These are phyloP conservation scores for Cystoderma amianthinum DNA, from an alignment of 768 basidiomycete species.

Conservation along the genomic window DNA sequence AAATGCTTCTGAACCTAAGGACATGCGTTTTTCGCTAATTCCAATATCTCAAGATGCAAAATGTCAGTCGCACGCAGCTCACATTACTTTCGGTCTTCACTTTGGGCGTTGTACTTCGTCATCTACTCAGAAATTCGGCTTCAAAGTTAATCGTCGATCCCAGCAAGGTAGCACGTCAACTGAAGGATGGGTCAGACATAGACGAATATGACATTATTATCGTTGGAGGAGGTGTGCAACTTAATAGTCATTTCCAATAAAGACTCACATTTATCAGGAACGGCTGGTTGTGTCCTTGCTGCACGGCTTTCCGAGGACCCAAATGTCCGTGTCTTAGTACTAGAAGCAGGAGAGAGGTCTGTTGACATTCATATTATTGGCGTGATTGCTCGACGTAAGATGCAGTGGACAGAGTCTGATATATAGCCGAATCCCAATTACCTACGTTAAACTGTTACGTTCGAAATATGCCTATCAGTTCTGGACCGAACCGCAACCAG, in stretches of 20 bases:
- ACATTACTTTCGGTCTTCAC: too few relatives aligned
- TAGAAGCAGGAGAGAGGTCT: conserved; percentile 62
- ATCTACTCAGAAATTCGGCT: too few relatives aligned
- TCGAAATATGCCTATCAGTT: conserved; percentile 45
- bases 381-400: too few relatives aligned
- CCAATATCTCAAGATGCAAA: too few relatives aligned
- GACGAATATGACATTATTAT: conserved; percentile 47
- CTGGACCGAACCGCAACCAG: conserved; percentile 48
- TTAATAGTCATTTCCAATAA: too few relatives aligned
- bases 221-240: conserved; percentile 44
- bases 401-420: conserved; percentile 39
- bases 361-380: not conserved
- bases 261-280: too few relatives aligned
- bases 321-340: conserved; percentile 41
- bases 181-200: too few relatives aligned
- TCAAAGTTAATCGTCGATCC: not conserved
- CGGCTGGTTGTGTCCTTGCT: conserved; percentile 56
- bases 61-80: too few relatives aligned
- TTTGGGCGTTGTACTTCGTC: too few relatives aligned
- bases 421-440: conserved; percentile 36
- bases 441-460: conserved; percentile 33
- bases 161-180: not conserved
- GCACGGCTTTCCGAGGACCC: conserved; percentile 53
- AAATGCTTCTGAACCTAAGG: too few relatives aligned
- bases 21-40: too few relatives aligned